Percentiles rank a stretch among this genome's conserved stretches.
Evolutionary conservation across 805 yeast species (phyloP).

Genomic region (Candida vartiovaarae): DNA sequence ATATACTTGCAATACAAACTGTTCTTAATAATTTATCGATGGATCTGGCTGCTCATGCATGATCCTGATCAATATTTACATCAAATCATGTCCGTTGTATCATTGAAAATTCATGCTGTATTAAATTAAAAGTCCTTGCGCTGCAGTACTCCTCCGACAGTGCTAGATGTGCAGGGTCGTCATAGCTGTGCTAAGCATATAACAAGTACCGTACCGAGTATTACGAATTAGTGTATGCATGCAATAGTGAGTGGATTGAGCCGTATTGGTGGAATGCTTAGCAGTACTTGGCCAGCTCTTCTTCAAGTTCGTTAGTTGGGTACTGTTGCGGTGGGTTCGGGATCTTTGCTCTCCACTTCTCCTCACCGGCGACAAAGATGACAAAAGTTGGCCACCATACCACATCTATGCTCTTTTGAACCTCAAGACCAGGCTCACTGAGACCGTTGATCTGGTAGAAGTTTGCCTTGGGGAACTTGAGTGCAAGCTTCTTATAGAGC

Average conservation of each 20-base stretch:
- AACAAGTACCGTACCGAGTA: too few species aligned
- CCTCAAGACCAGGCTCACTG: slow-evolving; percentile 11
- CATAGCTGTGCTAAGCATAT: too few species aligned
- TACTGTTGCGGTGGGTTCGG: slow-evolving; percentile 22
- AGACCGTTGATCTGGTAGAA: slow-evolving; percentile 20
- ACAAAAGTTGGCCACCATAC: slow-evolving; percentile 26
- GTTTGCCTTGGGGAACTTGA: slow-evolving; percentile 16
- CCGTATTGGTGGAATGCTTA: not conserved
- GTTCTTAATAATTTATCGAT: too few species aligned
- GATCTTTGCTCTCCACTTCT: slow-evolving; percentile 21
- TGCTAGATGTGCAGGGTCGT: too few species aligned
- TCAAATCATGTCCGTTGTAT: too few species aligned
- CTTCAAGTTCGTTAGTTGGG: slow-evolving; percentile 19
- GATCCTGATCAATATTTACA: too few species aligned
- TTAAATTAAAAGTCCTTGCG: too few species aligned
- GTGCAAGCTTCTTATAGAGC: slow-evolving; percentile 13
- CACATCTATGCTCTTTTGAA: slow-evolving; percentile 19
- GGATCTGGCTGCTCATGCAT: too few species aligned
- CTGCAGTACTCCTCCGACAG: too few species aligned
- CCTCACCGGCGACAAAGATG: slow-evolving; percentile 15
- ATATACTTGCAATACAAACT: too few species aligned
- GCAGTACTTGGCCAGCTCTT: slow-evolving; percentile 13
- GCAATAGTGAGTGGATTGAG: too few species aligned
- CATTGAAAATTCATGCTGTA: too few species aligned
- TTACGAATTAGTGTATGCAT: not conserved